Base-by-base conservation (phyloP, 2,329 filamentous ascomycete genomes). In the Diaporthe sp. region DNA sequence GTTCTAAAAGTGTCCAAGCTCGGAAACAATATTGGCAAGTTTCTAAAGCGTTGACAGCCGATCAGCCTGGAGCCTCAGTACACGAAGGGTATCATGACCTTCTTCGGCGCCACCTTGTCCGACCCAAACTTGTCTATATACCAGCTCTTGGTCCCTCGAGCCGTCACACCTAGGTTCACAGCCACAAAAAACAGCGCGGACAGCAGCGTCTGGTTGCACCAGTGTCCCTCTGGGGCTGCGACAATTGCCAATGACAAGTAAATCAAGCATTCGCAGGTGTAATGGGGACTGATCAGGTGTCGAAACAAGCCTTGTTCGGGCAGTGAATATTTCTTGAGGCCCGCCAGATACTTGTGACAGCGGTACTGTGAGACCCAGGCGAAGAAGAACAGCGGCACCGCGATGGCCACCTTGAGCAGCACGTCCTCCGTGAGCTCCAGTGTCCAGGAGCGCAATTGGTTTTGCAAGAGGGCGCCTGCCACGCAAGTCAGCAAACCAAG, bases 191-290 rank as follows among this genome's bases (percentile, higher is more conserved):
- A 79, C 55, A 94, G 81, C 8, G 91, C 94, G 74, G 91, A 91
- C 49, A 94, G 80, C 58, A 98, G 83, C 0, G 96, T 96, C 82
- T 86, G 90, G 84, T 98, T 98, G 75, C 95, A 82, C 73, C 90
- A 78, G 44, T 87, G 84, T 15, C 92, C 93, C 10, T 85, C 80
- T 0, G 96, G 95, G 1, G 96, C 95, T 42, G 93, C 92, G 53
- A 94, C 83, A 61, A 97, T 84, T 3, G 95, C 90, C 78, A 99
- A 85, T n/a, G 93, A 90, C 28, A 95, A 82, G 82, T 99, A 98
- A 75, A 98, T 91, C 55, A 94, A 82, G 81, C 94, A 96, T 85
- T 98, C 97, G 80, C 93, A 95, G 4, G 94, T 94, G 84, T 98
- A 99, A 84, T 99, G 97, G 25, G 97, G 95, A 79, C 94, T 97